A percentile compares a stretch with the other conserved stretches of the same genome.
These are phyloP conservation scores for Coemansia sp. DNA, from an alignment of 192 early-diverging fungal species.

Conservation along the genomic window DNA sequence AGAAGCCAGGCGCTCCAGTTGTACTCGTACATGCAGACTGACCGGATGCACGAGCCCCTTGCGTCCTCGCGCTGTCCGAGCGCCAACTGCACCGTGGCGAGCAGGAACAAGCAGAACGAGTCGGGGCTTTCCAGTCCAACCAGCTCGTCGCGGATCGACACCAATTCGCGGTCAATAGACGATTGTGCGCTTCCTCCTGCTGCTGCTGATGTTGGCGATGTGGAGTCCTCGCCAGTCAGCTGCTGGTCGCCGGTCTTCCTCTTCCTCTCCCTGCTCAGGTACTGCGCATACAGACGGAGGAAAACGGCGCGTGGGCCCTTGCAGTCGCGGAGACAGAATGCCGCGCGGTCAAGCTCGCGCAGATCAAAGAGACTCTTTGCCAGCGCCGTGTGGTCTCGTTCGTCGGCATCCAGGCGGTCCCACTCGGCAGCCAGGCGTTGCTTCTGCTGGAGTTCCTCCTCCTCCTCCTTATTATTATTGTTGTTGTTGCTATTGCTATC, in stretches of 20 bases:
- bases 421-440: background rate
- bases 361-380: slow-evolving; percentile 75
- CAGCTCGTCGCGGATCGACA: slow-evolving; percentile 43
- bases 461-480: background rate
- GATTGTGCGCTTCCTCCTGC: slow-evolving; percentile 13
- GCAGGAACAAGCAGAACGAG: slow-evolving; percentile 42
- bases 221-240: no score
- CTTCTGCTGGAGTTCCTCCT: background rate
- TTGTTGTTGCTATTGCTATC: no score
- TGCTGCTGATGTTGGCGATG: no score
- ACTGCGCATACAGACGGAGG: slow-evolving; percentile 77
- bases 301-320: slow-evolving; percentile 61
- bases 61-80: slow-evolving; percentile 51
- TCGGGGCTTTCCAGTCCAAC: slow-evolving; percentile 9
- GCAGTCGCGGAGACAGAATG: slow-evolving; percentile 56
- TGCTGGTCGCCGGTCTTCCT: background rate
- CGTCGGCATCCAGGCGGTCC: slow-evolving; percentile 17
- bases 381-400: slow-evolving; percentile 53
- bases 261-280: slow-evolving; percentile 58
- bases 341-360: slow-evolving; percentile 69
- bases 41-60: slow-evolving; percentile 59
- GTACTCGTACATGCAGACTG: slow-evolving; percentile 71
- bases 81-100: slow-evolving; percentile 26
- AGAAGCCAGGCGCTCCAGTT: slow-evolving; percentile 95
- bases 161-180: slow-evolving; percentile 23